Evolutionary conservation across 805 yeast species (phyloP).

Genomic region (Scheffersomyces amazonensis): DNA sequence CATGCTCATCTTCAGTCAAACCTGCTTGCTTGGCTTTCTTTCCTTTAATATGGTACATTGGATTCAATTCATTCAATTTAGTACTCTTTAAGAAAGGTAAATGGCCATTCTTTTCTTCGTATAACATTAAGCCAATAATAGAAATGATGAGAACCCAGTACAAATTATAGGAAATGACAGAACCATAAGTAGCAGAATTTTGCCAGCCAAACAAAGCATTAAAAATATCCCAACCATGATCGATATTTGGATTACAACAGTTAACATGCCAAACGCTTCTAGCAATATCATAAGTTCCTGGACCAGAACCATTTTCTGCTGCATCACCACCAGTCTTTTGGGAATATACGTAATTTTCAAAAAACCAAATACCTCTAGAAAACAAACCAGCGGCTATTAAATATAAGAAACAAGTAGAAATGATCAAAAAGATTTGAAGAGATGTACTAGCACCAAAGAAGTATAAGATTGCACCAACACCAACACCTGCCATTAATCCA

Average conservation of each 20-base stretch:
- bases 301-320: constrained; percentile 88
- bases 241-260: constrained; percentile 92
- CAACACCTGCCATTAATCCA: constrained; percentile 78
- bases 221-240: constrained; percentile 96
- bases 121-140: constrained; percentile 63
- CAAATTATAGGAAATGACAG: constrained; percentile 81
- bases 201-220: constrained; percentile 96
- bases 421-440: constrained; percentile 81
- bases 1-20: constrained; percentile 30
- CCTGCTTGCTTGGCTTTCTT: constrained; percentile 48
- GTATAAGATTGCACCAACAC: constrained; percentile 70
- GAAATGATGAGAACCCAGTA: constrained; percentile 66
- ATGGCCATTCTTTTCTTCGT: constrained; percentile 81
- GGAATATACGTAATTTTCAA: constrained; percentile 67
- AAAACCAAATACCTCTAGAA: constrained; percentile 90
- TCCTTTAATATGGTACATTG: constrained; percentile 68
- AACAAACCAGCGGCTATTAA: constrained; percentile 90
- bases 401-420: constrained; percentile 86
- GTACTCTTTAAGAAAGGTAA: constrained; percentile 61
- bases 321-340: constrained; percentile 88
- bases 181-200: constrained; percentile 91
- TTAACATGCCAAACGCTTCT: constrained; percentile 92
- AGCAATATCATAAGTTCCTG: constrained; percentile 86
- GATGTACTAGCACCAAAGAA: constrained; percentile 79
- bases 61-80: constrained; percentile 51